These are phyloP conservation scores for Coemansia sp. DNA, from an alignment of 192 early-diverging fungal genomes.

Conservation along the genomic window DNA sequence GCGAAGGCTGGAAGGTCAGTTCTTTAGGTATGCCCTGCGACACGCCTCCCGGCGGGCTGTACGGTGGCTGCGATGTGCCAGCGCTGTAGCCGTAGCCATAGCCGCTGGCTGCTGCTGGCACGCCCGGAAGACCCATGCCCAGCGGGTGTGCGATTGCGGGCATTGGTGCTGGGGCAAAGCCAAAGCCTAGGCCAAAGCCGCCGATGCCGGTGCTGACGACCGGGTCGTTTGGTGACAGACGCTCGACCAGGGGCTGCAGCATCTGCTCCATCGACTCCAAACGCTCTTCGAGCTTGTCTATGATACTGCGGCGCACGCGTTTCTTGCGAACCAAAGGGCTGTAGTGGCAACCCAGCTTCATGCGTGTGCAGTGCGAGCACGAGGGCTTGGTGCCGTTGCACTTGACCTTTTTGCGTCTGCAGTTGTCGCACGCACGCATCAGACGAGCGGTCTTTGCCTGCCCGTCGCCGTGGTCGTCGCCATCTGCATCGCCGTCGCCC, in stretches of 20 bases:
- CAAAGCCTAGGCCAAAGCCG: slow-evolving; percentile 38
- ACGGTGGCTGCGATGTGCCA: not conserved
- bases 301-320: slow-evolving; percentile 53
- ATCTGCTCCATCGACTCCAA: slow-evolving; percentile 57
- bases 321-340: slow-evolving; percentile 57
- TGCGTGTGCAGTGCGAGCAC: slow-evolving; percentile 54
- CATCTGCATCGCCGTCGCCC: slow-evolving; percentile 15
- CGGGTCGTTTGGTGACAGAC: slow-evolving; percentile 50
- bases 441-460: slow-evolving; percentile 38
- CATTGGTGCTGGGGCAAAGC: slow-evolving; percentile 40
- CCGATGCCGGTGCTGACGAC: slow-evolving; percentile 29
- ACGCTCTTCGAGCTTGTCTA: slow-evolving; percentile 55
- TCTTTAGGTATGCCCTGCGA: slow-evolving; percentile 14
- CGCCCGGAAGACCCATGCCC: slow-evolving; percentile 14
- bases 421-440: slow-evolving; percentile 56
- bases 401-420: slow-evolving; percentile 57
- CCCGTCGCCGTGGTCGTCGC: slow-evolving; percentile 20
- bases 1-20: not conserved
- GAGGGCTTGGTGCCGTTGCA: slow-evolving; percentile 55
- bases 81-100: not conserved
- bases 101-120: slow-evolving; percentile 1
- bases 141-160: slow-evolving; percentile 38
- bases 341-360: slow-evolving; percentile 56
- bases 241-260: slow-evolving; percentile 55
- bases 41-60: slow-evolving; percentile 9